A percentile compares a stretch with the other conserved stretches of the same genome.
Evolutionary conservation across 2,329 filamentous ascomycete species (phyloP).

Genomic region (Didymella sp.): DNA sequence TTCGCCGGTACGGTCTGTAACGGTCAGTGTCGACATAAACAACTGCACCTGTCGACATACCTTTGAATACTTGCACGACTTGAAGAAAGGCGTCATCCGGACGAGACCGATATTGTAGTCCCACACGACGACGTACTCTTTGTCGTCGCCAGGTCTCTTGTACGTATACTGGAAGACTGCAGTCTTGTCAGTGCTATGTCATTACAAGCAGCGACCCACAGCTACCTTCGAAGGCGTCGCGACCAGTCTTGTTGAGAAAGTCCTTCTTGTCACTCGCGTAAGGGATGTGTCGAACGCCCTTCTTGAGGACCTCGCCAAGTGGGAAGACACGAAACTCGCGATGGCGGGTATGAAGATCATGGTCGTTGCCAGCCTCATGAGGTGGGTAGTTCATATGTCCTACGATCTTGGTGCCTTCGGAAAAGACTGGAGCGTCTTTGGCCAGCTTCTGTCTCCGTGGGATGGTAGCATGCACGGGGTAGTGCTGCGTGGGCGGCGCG

Average conservation of each 20-base stretch:
- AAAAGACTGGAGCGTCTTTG: conserved; percentile 70
- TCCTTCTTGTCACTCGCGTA: conserved; percentile 95
- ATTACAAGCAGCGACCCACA: neutral
- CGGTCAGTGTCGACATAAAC: conserved; percentile 20
- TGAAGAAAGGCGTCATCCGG: conserved; percentile 93
- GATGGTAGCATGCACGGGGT: conserved; percentile 10
- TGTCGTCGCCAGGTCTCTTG: conserved; percentile 68
- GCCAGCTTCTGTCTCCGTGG: conserved; percentile 62
- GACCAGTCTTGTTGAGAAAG: conserved; percentile 83
- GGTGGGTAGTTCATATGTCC: conserved; percentile 77
- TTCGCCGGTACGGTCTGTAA: conserved; percentile 84
- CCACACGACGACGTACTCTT: conserved; percentile 85
- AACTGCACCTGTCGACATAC: conserved; percentile 55
- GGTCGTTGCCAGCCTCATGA: conserved; percentile 66
- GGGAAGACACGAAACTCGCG: conserved; percentile 71
- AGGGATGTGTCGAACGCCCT: conserved; percentile 72
- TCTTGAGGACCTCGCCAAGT: conserved; percentile 62
- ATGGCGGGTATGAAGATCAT: conserved; percentile 64
- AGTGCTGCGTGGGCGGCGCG: conserved; percentile 17
- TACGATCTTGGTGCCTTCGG: conserved; percentile 64
- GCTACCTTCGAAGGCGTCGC: conserved; percentile 87
- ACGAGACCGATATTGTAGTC: conserved; percentile 96
- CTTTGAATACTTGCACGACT: conserved; percentile 86
- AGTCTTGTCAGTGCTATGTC: conserved; percentile 18
- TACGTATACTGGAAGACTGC: conserved; percentile 87